A percentile compares a stretch with the other conserved stretches of the same genome.
These are phyloP conservation scores for Podospora appendiculata DNA, from an alignment of 495 filamentous ascomycete genomes.

Conservation along the genomic window DNA sequence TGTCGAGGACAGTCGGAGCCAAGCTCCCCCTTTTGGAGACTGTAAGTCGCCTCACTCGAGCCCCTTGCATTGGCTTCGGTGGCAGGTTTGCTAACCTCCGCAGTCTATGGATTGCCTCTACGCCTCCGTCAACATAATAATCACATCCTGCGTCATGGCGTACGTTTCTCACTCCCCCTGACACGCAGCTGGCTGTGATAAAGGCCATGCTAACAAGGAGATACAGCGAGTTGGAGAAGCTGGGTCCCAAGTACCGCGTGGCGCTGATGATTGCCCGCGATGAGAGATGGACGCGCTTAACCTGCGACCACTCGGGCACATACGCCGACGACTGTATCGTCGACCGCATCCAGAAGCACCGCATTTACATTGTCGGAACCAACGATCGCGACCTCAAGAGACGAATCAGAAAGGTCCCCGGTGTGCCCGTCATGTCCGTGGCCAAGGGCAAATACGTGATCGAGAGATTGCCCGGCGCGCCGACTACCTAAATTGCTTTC, in stretches of 20 bases:
- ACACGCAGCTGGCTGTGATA: background rate
- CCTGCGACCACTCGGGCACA: conserved; percentile 81
- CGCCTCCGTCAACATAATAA: conserved; percentile 59
- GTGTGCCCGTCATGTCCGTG: conserved; percentile 49
- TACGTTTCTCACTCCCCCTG: background rate
- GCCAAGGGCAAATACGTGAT: conserved; percentile 84
- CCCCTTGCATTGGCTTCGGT: background rate
- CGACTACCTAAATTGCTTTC: conserved; percentile 20
- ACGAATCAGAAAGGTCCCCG: conserved; percentile 70
- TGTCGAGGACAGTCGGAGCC: conserved; percentile 80
- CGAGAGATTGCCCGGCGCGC: conserved; percentile 80
- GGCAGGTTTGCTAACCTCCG: background rate
- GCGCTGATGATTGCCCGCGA: conserved; percentile 81
- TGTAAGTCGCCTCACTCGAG: conserved; percentile 7
- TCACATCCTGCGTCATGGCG: conserved; percentile 59
- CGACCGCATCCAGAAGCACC: conserved; percentile 67
- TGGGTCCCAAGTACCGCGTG: conserved; percentile 82
- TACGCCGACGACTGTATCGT: conserved; percentile 97
- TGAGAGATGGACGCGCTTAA: conserved; percentile 74
- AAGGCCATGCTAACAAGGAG: conserved; percentile 29
- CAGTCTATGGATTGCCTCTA: conserved; percentile 65
- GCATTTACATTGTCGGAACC: conserved; percentile 82
- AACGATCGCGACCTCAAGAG: conserved; percentile 82
- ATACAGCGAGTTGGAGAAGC: conserved; percentile 72
- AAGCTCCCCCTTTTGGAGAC: conserved; percentile 82